These are phyloP conservation scores for Diophrys appendiculata DNA, from an alignment of 73 alveolate genomes.

Conservation along the genomic window DNA sequence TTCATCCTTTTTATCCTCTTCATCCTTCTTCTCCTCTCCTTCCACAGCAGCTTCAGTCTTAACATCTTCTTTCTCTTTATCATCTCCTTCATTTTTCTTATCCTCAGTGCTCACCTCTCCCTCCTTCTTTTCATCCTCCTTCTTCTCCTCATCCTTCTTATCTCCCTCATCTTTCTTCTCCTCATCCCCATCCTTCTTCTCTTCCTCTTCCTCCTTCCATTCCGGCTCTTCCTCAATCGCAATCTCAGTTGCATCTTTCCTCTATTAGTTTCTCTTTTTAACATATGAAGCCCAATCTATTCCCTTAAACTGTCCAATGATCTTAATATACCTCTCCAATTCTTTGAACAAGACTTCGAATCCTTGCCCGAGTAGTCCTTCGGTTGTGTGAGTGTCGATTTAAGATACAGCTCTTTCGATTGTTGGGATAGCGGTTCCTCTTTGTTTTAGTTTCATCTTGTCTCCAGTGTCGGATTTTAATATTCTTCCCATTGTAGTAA, in stretches of 20 bases:
- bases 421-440: conserved; percentile 56
- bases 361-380: conserved; percentile 41
- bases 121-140: background rate
- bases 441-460: conserved; percentile 28
- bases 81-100: conserved; percentile 1
- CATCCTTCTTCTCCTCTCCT: conserved; percentile 26
- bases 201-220: conserved; percentile 2
- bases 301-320: conserved; percentile 52
- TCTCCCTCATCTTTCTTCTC: conserved; percentile 39
- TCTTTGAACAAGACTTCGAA: conserved; percentile 61
- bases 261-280: conserved; percentile 37
- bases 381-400: conserved; percentile 41
- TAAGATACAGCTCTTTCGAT: conserved; percentile 56
- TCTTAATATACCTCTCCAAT: conserved; percentile 52
- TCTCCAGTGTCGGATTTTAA: conserved; percentile 54
- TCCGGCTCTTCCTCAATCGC: background rate
- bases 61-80: conserved; percentile 33
- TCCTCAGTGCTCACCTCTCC: conserved; percentile 1
- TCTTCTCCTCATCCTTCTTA: conserved; percentile 32
- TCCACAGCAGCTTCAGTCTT: conserved; percentile 29
- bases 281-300: conserved; percentile 66
- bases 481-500: conserved; percentile 53
- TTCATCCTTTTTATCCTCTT: background rate
- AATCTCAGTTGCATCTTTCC: conserved; percentile 35
- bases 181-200: conserved; percentile 31